Conservation (phyloP, 805 yeast species). For the Saturnispora diversa region DNA sequence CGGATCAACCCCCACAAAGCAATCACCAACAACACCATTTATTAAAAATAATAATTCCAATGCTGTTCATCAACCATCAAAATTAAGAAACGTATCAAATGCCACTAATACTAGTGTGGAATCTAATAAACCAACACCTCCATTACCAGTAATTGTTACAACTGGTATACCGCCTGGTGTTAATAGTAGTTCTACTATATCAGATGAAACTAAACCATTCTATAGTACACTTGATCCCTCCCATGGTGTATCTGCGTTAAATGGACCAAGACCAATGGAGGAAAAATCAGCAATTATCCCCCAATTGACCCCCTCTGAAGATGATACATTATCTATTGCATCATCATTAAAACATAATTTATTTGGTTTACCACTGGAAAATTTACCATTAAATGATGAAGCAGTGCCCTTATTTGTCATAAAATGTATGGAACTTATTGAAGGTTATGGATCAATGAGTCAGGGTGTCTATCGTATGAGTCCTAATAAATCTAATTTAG, state of each 20-base stretch:
- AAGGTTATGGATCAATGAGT: constrained; percentile 70
- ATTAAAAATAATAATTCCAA: not conserved
- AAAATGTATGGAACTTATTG: constrained; percentile 81
- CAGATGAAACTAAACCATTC: constrained; percentile 2
- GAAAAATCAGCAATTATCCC: not conserved
- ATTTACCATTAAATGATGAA: constrained; percentile 77
- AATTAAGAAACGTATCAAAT: constrained; percentile 7
- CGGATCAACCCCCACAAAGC: constrained; percentile 9
- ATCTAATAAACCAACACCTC: constrained; percentile 10
- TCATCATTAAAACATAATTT: constrained; percentile 28
- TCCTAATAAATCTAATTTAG: constrained; percentile 69
- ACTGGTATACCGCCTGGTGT: constrained; percentile 4
- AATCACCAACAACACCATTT: not conserved
- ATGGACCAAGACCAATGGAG: constrained; percentile 23
- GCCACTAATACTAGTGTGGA: constrained; percentile 3
- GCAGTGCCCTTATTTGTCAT: constrained; percentile 87
- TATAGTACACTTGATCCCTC: constrained; percentile 26
- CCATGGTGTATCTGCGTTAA: constrained; percentile 8
- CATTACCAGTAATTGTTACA: constrained; percentile 1
- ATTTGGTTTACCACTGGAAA: constrained; percentile 79
- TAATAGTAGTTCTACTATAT: constrained; percentile 3
- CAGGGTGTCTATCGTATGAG: constrained; percentile 88
- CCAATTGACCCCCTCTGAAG: not conserved
- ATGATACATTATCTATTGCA: constrained; percentile 14
- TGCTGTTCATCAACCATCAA: constrained; percentile 8